phyloP scores from a whole-genome alignment of 2,329 filamentous ascomycete species.

The Alternaria solani region DNA sequence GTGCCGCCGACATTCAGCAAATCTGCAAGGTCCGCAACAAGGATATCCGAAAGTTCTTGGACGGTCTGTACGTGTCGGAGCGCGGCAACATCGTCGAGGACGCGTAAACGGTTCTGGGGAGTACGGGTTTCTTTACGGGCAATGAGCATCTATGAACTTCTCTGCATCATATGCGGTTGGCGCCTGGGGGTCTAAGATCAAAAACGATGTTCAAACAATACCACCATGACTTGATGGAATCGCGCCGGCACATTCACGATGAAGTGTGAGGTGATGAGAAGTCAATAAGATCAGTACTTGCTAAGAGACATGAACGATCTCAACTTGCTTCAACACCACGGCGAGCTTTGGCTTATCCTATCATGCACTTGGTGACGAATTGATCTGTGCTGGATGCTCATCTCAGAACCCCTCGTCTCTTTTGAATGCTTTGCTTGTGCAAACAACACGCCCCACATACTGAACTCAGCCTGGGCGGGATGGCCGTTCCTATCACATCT shows the following conservation, averaged over 20 bases:
- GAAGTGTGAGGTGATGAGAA: slow-evolving; percentile 14
- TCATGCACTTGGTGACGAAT: neutral
- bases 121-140: slow-evolving; percentile 52
- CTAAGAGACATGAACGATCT: slow-evolving; percentile 7
- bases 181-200: slow-evolving; percentile 50
- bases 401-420: neutral
- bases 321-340: slow-evolving; percentile 9
- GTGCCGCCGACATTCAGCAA: slow-evolving; percentile 98
- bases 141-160: slow-evolving; percentile 52
- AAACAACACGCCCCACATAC: neutral
- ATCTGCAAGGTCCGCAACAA: slow-evolving; percentile 99
- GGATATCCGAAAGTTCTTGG: slow-evolving; percentile 99
- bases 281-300: slow-evolving; percentile 16
- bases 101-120: slow-evolving; percentile 42
- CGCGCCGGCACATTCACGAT: slow-evolving; percentile 12
- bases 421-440: neutral
- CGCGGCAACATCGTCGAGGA: slow-evolving; percentile 90
- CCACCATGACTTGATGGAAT: slow-evolving; percentile 41
- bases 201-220: slow-evolving; percentile 52
- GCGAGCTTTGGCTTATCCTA: neutral
- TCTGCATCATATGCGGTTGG: slow-evolving; percentile 51
- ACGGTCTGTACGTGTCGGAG: slow-evolving; percentile 99
- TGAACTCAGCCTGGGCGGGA: neutral
- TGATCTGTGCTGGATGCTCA: slow-evolving; percentile 5
- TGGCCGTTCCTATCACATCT: neutral